Conservation (phyloP, 257 asterid species). For the Euphrasia confusa region DNA sequence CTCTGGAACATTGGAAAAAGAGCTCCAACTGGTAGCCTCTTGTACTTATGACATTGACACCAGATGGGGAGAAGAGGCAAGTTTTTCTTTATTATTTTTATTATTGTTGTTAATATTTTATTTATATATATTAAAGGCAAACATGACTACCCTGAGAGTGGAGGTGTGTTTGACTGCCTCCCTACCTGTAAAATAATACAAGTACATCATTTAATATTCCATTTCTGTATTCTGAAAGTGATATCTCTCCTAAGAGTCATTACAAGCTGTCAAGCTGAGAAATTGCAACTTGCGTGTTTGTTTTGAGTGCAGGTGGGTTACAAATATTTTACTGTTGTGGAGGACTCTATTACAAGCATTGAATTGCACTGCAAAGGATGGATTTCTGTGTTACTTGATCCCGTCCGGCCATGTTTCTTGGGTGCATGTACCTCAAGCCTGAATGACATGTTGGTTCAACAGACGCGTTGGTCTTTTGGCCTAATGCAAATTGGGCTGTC, state of each 20-base stretch:
- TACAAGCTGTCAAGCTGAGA: too few species aligned
- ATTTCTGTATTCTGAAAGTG: not conserved
- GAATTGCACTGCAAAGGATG: slow-evolving; percentile 49
- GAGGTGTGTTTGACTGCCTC: too few species aligned
- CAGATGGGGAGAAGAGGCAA: slow-evolving; percentile 58
- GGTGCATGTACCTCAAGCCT: slow-evolving; percentile 42
- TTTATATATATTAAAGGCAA: too few species aligned
- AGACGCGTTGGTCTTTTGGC: slow-evolving; percentile 49
- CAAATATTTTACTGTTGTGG: slow-evolving; percentile 41
- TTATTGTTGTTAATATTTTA: too few species aligned
- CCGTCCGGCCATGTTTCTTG: slow-evolving; percentile 39
- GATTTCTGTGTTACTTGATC: slow-evolving; percentile 42
- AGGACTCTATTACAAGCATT: slow-evolving; percentile 44
- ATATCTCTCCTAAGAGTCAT: not conserved
- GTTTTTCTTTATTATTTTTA: not conserved
- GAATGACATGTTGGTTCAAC: slow-evolving; percentile 45
- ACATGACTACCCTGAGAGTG: too few species aligned
- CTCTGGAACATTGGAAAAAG: slow-evolving; percentile 25
- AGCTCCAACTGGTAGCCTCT: slow-evolving; percentile 40
- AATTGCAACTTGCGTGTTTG: not conserved
- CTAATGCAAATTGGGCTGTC: slow-evolving; percentile 38
- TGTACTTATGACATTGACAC: slow-evolving; percentile 41
- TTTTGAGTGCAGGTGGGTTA: slow-evolving; percentile 43
- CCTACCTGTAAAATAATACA: too few species aligned
- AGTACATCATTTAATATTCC: not conserved